Evolutionary conservation across 1,284 basidiomycete species (phyloP).

Genomic region (Erythrobasidium hasegawianum): DNA sequence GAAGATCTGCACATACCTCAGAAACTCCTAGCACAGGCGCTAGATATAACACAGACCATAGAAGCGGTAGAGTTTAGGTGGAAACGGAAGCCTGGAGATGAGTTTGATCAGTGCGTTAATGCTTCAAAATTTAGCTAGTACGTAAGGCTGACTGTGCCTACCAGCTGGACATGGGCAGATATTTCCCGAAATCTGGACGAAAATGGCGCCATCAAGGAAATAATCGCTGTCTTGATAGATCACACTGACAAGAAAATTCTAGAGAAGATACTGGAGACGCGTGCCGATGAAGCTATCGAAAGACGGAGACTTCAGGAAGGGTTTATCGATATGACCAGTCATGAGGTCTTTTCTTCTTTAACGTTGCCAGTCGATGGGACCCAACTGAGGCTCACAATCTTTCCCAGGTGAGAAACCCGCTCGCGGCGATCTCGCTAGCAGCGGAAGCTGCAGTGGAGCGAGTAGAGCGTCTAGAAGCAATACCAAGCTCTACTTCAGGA

Average conservation of each 20-base stretch:
- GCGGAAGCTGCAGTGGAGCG: neutral
- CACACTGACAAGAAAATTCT: constrained; percentile 36
- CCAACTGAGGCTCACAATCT: too few species aligned
- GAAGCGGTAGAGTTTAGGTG: constrained; percentile 37
- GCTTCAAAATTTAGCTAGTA: neutral
- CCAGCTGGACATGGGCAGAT: neutral
- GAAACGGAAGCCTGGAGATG: constrained; percentile 14
- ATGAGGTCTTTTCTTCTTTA: constrained; percentile 1
- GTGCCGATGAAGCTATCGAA: constrained; percentile 41
- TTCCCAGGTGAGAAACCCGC: constrained; percentile 6
- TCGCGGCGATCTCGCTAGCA: constrained; percentile 35
- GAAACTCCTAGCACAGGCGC: neutral
- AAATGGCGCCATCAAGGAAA: neutral
- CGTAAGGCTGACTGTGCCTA: neutral
- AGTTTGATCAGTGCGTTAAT: neutral
- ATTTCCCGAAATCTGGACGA: neutral
- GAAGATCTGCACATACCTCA: neutral
- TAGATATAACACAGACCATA: neutral
- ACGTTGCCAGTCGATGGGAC: too few species aligned
- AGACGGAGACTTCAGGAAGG: constrained; percentile 38
- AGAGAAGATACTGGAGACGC: constrained; percentile 36
- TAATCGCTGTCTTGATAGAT: constrained; percentile 33
- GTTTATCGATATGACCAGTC: constrained; percentile 40
- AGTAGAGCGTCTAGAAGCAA: too few species aligned
- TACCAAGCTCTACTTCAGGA: neutral